A percentile compares a stretch with the other conserved stretches of the same genome.
phyloP scores from a whole-genome alignment of 192 early-diverging fungal species.

The Podila horticola region DNA sequence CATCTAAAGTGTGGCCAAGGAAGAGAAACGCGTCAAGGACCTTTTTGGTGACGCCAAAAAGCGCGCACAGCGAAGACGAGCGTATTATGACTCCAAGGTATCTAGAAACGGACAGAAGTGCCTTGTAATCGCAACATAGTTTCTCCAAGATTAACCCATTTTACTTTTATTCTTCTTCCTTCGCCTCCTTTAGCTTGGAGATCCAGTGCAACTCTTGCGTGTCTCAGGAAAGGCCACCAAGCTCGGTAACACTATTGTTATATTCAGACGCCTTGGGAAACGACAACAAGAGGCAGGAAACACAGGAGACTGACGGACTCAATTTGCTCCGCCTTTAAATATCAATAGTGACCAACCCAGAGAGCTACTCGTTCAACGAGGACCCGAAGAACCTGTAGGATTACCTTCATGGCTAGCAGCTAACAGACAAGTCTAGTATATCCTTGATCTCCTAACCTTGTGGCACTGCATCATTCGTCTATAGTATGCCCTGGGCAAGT shows the following conservation, averaged over 20 bases:
- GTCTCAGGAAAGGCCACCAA: constrained; percentile 30
- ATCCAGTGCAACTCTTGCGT: constrained; percentile 41
- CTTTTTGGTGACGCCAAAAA: constrained; percentile 26
- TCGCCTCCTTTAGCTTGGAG: constrained; percentile 24
- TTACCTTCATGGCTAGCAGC: no score
- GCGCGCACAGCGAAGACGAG: constrained; percentile 37
- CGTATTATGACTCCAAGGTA: constrained; percentile 45
- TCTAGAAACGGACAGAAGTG: background rate
- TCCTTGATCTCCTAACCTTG: background rate
- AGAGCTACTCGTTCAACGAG: constrained; percentile 31
- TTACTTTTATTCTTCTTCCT: background rate
- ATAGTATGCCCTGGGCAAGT: constrained; percentile 46
- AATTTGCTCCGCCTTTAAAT: background rate
- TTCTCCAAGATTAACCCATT: background rate
- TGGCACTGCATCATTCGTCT: background rate
- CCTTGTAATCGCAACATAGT: background rate
- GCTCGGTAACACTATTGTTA: constrained; percentile 9
- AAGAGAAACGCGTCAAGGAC: constrained; percentile 41
- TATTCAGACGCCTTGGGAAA: background rate
- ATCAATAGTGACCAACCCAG: constrained; percentile 29
- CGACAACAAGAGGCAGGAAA: background rate
- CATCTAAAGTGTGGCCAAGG: constrained; percentile 32
- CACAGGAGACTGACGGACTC: background rate
- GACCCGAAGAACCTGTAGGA: constrained; percentile 30
- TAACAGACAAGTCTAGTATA: no score